Evolutionary conservation across 169 alveolate genomes (phyloP), one percentile per base, ranked within the genome.

Genomic region (Plasmodium cynomolgi): DNA sequence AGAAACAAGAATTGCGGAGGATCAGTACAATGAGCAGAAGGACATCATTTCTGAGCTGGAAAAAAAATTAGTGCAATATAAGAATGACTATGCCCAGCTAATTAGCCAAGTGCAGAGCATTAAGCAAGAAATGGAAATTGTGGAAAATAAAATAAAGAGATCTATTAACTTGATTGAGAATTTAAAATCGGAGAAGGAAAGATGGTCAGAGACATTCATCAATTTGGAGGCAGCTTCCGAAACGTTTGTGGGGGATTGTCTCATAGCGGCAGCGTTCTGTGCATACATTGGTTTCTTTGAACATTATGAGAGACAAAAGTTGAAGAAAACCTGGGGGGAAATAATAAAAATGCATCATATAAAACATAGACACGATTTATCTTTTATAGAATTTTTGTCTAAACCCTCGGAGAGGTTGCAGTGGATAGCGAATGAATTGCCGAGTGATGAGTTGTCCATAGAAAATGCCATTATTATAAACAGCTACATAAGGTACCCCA

Each of bases 361-460:
- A 44, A 96, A 94, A 50, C 88, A 96, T 84, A 97, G 99, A 84
- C 77, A 96, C 58, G 99, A 98, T 50, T 93, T 98, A 34, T 97
- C 98, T 26, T 98, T 97, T 75, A 97, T 99, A 20, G 99, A 99
- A 84, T 99, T 98, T 97, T 93, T 99, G 79, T 98, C 99, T 1
- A 98, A 98, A 74, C 99, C 99, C 4, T 97, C 99, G 71, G 99
- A 98, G 79, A 95, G 99, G 93, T 93, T 92, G 44, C 91, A 93
- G 23, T 84, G 97, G 96, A 96, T 98, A 84, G 97, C 98, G 3
- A 96, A 97, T 84, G 98, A 97, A 33, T 97, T 99, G 7, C 99
- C 99, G 0, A 98, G 98, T 72, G 99, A 99, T 93, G 99, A 98
- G 86, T 96, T 99, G 15, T 98, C 99, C 83, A 96, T 98, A 33